Conservation (phyloP, 2,329 filamentous ascomycete genomes). For the Scolecobasidium constrictum region DNA sequence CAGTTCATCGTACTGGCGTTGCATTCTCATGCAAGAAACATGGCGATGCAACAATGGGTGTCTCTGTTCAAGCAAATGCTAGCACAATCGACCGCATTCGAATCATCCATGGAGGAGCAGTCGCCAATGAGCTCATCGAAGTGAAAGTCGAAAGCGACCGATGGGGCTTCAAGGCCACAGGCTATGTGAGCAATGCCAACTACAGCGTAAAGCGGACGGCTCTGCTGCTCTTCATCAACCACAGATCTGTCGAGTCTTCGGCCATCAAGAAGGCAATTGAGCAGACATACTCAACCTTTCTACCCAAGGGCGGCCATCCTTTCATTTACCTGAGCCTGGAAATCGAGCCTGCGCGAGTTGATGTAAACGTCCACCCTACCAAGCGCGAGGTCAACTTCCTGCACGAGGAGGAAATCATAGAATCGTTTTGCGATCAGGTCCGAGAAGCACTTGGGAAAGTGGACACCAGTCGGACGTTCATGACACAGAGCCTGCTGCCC, state of each 20-base stretch:
- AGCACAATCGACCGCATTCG: conserved; percentile 73
- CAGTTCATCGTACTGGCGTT: conserved; percentile 82
- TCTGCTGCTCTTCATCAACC: conserved; percentile 89
- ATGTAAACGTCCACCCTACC: conserved; percentile 96
- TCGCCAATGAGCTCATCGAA: conserved; percentile 80
- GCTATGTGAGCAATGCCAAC: conserved; percentile 84
- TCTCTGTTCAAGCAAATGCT: conserved; percentile 67
- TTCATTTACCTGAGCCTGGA: conserved; percentile 89
- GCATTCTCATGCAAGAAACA: conserved; percentile 96
- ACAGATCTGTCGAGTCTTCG: conserved; percentile 82
- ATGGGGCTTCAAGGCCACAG: conserved; percentile 74
- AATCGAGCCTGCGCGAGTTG: conserved; percentile 83
- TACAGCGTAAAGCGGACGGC: conserved; percentile 86
- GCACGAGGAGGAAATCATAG: conserved; percentile 93
- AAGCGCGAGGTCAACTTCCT: conserved; percentile 96
- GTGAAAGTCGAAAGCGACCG: conserved; percentile 61
- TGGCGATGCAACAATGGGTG: conserved; percentile 71
- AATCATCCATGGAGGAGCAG: conserved; percentile 71
- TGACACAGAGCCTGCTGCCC: conserved; percentile 82
- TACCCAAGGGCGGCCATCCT: conserved; percentile 89
- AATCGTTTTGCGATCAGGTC: conserved; percentile 72
- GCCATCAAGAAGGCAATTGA: conserved; percentile 83
- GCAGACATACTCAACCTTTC: conserved; percentile 74
- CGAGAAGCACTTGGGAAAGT: conserved; percentile 70
- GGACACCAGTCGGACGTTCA: conserved; percentile 87